Base-by-base conservation (phyloP, 2,329 filamentous ascomycete genomes). In the Malbranchea zuffiana region DNA sequence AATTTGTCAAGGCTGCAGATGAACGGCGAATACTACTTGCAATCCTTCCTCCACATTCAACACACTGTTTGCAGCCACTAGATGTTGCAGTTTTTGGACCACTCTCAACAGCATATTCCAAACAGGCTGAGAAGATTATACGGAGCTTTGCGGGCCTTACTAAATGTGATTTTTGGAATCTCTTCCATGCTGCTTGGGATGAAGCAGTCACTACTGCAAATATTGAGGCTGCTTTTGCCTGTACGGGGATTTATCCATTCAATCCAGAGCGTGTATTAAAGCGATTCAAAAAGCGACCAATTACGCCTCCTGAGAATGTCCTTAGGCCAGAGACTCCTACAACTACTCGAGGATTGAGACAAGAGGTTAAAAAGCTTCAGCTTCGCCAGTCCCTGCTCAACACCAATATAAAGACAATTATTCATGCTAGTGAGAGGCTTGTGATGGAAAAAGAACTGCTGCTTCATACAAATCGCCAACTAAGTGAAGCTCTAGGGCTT, bases 41-140 rank as follows among this genome's bases (percentile, higher is more conserved):
- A 17, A 15, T 37, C 3, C 26, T 41, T 37, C 24, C 39, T 13
- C 30, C 34, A 0, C 33, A 37, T 25, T 41, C 39, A 20, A 37
- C 30, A 21, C 33, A 41, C 30, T 19, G n/a, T 15, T 34, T 41
- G 16, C 32, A 37, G 15, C 35, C 7, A 2, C 26, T 37, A 30
- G 35, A 37, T 29, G 12, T 37, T 5, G 18, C 23, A 15, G 23
- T 37, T 3, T 37, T 37, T 37, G 18, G 26, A 7, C 2, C 4
- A 4, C 19, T 37, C 3, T 3, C n/a, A 6, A 37, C 26, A 21
- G 24, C 26, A 27, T 35, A 35, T 28, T 35, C 33, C 7, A 13
- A 35, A 7, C 1, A 6, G 13, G 19, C 19, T 38, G 18, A 13
- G 26, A 15, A 24, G 7, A n/a, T n/a, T n/a, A n/a, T n/a, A n/a